Evolutionary conservation across 2,329 filamentous ascomycete genomes (phyloP).

Genomic region (Coleophoma cylindrospora): DNA sequence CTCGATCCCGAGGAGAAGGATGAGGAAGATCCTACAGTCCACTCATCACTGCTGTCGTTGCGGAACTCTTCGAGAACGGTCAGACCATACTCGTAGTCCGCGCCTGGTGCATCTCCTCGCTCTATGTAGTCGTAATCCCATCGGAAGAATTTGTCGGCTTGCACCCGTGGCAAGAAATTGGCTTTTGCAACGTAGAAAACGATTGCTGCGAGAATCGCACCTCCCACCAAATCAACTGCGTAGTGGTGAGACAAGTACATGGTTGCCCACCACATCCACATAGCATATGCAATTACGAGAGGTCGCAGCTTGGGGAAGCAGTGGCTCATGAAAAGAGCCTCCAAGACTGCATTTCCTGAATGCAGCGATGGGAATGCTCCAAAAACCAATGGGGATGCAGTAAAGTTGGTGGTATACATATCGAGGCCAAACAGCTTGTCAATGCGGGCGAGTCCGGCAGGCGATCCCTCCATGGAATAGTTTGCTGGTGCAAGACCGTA

Average conservation of each 20-base stretch:
- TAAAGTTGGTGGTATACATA: slow-evolving; percentile 90
- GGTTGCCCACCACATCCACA: slow-evolving; percentile 97
- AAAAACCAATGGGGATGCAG: slow-evolving; percentile 84
- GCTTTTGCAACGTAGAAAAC: slow-evolving; percentile 80
- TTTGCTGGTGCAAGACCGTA: slow-evolving; percentile 88
- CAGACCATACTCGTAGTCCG: slow-evolving; percentile 45
- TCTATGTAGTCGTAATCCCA: slow-evolving; percentile 98
- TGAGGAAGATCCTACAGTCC: slow-evolving; percentile 83
- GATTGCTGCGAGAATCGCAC: slow-evolving; percentile 71
- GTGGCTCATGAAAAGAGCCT: slow-evolving; percentile 89
- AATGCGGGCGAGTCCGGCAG: slow-evolving; percentile 82
- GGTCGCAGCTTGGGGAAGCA: slow-evolving; percentile 80
- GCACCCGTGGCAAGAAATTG: slow-evolving; percentile 75
- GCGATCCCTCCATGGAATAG: slow-evolving; percentile 85
- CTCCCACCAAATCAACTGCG: slow-evolving; percentile 85
- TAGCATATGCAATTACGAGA: slow-evolving; percentile 76
- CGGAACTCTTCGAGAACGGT: slow-evolving; percentile 21
- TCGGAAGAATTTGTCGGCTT: slow-evolving; percentile 78
- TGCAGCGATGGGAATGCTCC: slow-evolving; percentile 93
- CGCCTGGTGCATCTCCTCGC: slow-evolving; percentile 62
- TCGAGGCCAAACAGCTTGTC: slow-evolving; percentile 88
- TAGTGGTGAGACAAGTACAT: slow-evolving; percentile 99
- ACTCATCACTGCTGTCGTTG: slow-evolving; percentile 69
- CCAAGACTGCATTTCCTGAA: slow-evolving; percentile 81
- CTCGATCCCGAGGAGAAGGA: slow-evolving; percentile 27